Base-by-base conservation (phyloP, 2,329 filamentous ascomycete genomes). In the Teratosphaeria pseudoeucalypti region DNA sequence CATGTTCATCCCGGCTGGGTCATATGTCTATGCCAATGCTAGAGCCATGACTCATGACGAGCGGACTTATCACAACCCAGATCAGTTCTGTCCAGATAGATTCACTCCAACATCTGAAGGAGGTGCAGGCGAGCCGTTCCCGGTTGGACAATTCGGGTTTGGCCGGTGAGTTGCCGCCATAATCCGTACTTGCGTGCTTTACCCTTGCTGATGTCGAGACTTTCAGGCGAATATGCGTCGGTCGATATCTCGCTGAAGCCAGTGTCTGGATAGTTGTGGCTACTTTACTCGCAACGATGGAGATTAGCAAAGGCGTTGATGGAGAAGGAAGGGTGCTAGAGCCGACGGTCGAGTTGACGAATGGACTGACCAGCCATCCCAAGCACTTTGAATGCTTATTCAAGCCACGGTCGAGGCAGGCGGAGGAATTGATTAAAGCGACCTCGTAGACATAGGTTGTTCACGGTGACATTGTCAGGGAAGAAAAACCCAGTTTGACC, bases 51-150 rank as follows among this genome's bases (percentile, higher is more conserved):
- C 73, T 27, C 72, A 72, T 47, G 73, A 82, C 61, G 64, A 73
- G 56, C 55, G 58, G 3, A 67, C 72, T 1, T 81, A 81, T 69
- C 59, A 57, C 3, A 62, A 78, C 56, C 77, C 79, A 1, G 72
- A 77, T 23, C 60, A 59, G 6, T 81, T 81, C 63, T 72, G 79
- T 47, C 79, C 79, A 0, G 76, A 79, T 58, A 71, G 79, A 6
- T 82, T 76, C 63, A 57, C 69, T 1, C 67, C 72, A 0, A 57
- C 60, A 10, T 64, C 69, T 7, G 65, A 76, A 54, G 73, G 75
- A 4, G 63, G 66, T 39, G 67, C 68, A 23, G 76, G 76, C 6
- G 79, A 81, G 67, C 77, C 80, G 23, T 71, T 74, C 54, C 79
- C 78, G 0, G 71, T 68, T 19, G 79, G 77, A 1, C 76, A 55